These are phyloP conservation scores for Ophiostoma novo-ulmi DNA, from an alignment of 2,329 filamentous ascomycete species.

Conservation along the genomic window DNA sequence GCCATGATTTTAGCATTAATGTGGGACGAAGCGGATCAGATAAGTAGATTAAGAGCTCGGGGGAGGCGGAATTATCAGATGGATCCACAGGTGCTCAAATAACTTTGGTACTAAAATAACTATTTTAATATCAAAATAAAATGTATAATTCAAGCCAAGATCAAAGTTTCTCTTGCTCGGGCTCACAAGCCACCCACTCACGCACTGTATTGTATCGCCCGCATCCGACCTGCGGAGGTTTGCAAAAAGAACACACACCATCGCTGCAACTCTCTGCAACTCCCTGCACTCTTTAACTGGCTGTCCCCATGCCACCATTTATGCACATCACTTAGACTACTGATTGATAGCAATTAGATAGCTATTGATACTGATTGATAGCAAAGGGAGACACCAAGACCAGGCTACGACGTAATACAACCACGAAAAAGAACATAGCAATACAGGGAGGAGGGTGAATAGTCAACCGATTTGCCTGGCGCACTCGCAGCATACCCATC, in stretches of 20 bases:
- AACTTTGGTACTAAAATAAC: neutral
- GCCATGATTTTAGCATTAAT: slow-evolving; percentile 3
- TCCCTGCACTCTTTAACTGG: neutral
- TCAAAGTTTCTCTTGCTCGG: neutral
- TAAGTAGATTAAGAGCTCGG: neutral
- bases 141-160: neutral
- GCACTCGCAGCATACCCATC: neutral
- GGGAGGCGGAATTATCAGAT: slow-evolving; percentile 12
- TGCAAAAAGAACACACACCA: neutral
- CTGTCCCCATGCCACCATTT: neutral
- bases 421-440: neutral
- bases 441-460: neutral
- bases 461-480: neutral
- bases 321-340: neutral
- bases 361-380: slow-evolving; percentile 13
- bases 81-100: slow-evolving; percentile 2
- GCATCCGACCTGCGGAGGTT: slow-evolving; percentile 10
- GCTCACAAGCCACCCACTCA: neutral
- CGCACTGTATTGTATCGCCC: neutral
- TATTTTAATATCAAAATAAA: neutral
- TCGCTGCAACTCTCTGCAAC: neutral
- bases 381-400: neutral
- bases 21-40: slow-evolving; percentile 12
- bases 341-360: slow-evolving; percentile 4
- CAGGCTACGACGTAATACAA: neutral